phyloP scores from a whole-genome alignment of 495 filamentous ascomycete genomes.

The Aspergillus taichungensis region DNA sequence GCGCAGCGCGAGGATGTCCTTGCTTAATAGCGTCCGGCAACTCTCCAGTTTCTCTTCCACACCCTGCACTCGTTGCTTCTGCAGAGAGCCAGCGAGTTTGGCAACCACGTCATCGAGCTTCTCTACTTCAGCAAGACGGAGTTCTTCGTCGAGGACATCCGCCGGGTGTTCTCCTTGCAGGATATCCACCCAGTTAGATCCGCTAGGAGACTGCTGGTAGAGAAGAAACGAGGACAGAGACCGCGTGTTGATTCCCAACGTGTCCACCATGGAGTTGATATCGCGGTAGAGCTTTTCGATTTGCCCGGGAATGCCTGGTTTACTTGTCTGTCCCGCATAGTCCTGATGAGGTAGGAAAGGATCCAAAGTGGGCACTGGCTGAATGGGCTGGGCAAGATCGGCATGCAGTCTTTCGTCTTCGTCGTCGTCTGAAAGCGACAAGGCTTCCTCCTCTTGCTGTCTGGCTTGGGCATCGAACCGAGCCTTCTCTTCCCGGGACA shows the following conservation, averaged over 20 bases:
- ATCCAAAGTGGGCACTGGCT: conserved; percentile 45
- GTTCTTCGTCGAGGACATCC: conserved; percentile 47
- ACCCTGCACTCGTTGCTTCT: conserved; percentile 54
- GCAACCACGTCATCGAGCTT: conserved; percentile 51
- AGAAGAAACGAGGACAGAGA: conserved; percentile 62
- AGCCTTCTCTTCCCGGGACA: conserved; percentile 23
- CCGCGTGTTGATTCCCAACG: conserved; percentile 77
- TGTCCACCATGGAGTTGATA: conserved; percentile 94
- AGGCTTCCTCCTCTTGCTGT: conserved; percentile 31
- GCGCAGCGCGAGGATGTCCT: conserved; percentile 57
- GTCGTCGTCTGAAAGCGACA: conserved; percentile 47
- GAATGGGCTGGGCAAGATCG: conserved; percentile 44
- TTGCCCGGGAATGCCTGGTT: conserved; percentile 60
- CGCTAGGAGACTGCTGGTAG: conserved; percentile 43
- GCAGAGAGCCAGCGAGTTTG: conserved; percentile 47
- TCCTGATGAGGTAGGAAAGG: conserved; percentile 62
- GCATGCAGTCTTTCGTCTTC: conserved; percentile 55
- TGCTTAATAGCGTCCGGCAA: conserved; percentile 49
- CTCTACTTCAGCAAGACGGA: conserved; percentile 62
- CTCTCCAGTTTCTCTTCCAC: conserved; percentile 53
- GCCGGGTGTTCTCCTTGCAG: conserved; percentile 34
- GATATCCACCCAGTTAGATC: conserved; percentile 40
- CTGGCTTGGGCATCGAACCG: conserved; percentile 18
- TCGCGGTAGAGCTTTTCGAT: conserved; percentile 85
- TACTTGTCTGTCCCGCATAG: conserved; percentile 48